Base-by-base conservation (phyloP, 768 basidiomycete species). In the Mycena pura region DNA sequence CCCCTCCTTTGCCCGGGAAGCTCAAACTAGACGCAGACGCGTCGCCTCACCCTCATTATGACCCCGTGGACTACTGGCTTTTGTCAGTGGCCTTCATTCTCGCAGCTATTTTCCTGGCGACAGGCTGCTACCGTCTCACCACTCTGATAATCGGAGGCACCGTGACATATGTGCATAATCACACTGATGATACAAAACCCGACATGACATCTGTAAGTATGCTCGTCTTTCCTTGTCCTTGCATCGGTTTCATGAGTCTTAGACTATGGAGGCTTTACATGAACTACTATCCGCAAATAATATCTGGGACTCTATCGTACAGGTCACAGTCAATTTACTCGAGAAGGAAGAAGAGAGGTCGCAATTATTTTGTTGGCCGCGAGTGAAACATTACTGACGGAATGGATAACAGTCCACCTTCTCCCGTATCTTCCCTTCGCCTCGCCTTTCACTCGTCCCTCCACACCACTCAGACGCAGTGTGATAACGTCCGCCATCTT, bases 401-500 rank as follows among this genome's bases (percentile, higher is more conserved):
- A 77, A 74, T 58, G 74, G n/a, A n/a, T n/a, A n/a, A 79, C 60
- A 76, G 81, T 22, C 74, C 82, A 7, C 74, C 81, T 10, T 80
- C 83, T 3, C 81, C 86, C 6, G 81, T 84, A 1, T 82, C 83
- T 43, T 73, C 81, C n/a, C 81, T 93, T 62, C 88, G 90, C 48
- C 78, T 90, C 15, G 83, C 91, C 9, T 82, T 95, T 3, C 86
- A 89, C 51, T 87, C 90, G 2, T 86, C 90, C 17, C 80, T 93
- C 14, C 82, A 88, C 69, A 89, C 86, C 13, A 92, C 90, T 0
- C 89, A 92, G 68, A 86, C 82, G 0, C 92, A 94, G 73, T 90
- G 88, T 69, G 92, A 93, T 69, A 90, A 90, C 58, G 85, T 94
- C 64, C 89, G 93, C 29, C 87, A 88, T 48, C 83, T 93, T 3